Conservation (phyloP, 805 yeast genomes). For the Zygosaccharomyces gambellarensis region DNA sequence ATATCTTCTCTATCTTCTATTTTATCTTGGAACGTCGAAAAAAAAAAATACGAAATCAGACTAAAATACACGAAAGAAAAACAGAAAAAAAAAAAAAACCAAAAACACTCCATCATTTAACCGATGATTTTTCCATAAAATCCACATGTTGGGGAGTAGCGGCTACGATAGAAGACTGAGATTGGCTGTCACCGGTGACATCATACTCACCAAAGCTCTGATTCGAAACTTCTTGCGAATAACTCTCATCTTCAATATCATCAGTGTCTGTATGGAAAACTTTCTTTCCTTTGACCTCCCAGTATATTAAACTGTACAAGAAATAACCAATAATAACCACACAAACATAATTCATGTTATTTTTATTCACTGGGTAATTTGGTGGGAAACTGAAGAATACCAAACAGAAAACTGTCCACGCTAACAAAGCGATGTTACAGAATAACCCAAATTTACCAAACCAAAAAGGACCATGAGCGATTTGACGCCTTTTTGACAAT, state of each 20-base stretch:
- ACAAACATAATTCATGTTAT: conserved; percentile 63
- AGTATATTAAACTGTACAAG: conserved; percentile 44
- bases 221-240: conserved; percentile 5
- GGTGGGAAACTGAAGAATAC: conserved; percentile 64
- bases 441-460: conserved; percentile 50
- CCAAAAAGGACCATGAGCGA: conserved; percentile 66
- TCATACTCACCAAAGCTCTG: conserved; percentile 6
- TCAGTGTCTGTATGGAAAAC: conserved; percentile 32
- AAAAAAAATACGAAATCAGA: neutral
- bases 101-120: neutral
- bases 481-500: conserved; percentile 38
- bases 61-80: neutral
- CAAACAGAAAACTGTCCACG: conserved; percentile 56
- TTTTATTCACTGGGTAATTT: conserved; percentile 53
- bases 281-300: conserved; percentile 43
- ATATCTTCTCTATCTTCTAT: neutral
- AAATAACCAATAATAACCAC: conserved; percentile 50
- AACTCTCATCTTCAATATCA: conserved; percentile 20
- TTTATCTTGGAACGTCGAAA: neutral
- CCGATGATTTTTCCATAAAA: neutral
- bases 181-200: conserved; percentile 1
- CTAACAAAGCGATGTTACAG: conserved; percentile 46
- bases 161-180: conserved; percentile 1
- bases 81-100: neutral
- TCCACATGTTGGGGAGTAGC: conserved; percentile 3